Conservation (phyloP, 2,329 filamentous ascomycete genomes). For the Aureobasidium leucospermi region DNA sequence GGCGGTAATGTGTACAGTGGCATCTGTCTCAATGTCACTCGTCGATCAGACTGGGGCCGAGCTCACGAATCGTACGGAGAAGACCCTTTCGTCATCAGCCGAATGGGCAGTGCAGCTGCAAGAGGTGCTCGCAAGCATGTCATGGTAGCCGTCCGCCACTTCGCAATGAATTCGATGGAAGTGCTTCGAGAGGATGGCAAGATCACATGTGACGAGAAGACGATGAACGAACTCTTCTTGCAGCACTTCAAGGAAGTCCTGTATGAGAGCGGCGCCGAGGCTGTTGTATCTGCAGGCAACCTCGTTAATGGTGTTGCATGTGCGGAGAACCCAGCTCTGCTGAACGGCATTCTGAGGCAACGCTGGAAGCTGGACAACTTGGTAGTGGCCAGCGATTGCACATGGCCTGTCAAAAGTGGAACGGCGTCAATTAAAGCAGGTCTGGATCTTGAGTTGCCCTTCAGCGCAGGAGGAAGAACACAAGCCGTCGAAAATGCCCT, state of each 20-base stretch:
- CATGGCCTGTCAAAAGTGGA: conserved; percentile 16
- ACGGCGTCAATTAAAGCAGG: conserved; percentile 17
- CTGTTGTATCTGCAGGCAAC: conserved; percentile 18
- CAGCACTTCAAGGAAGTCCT: conserved; percentile 18
- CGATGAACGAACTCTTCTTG: conserved; percentile 24
- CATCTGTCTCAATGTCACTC: conserved; percentile 10
- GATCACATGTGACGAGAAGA: conserved; percentile 22
- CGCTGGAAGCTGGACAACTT: conserved; percentile 18
- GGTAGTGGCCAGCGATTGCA: conserved; percentile 17
- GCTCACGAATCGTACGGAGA: conserved; percentile 12
- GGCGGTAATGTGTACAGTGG: conserved; percentile 9
- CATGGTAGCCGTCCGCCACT: conserved; percentile 28
- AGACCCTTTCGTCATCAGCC: conserved; percentile 5
- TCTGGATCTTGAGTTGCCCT: conserved; percentile 18
- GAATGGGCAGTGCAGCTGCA: conserved; percentile 4
- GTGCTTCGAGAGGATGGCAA: conserved; percentile 24
- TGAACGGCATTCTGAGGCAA: conserved; percentile 16
- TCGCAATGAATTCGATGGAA: conserved; percentile 27
- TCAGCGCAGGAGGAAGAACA: conserved; percentile 10
- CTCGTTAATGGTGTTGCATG: conserved; percentile 17
- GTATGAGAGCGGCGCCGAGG: conserved; percentile 12
- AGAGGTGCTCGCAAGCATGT: conserved; percentile 1
- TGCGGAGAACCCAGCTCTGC: conserved; percentile 16
- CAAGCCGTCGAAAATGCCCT: conserved; percentile 7
- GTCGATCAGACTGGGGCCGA: conserved; percentile 5